Conservation (phyloP, 257 asterid species). For the Nicotiana otophora region DNA sequence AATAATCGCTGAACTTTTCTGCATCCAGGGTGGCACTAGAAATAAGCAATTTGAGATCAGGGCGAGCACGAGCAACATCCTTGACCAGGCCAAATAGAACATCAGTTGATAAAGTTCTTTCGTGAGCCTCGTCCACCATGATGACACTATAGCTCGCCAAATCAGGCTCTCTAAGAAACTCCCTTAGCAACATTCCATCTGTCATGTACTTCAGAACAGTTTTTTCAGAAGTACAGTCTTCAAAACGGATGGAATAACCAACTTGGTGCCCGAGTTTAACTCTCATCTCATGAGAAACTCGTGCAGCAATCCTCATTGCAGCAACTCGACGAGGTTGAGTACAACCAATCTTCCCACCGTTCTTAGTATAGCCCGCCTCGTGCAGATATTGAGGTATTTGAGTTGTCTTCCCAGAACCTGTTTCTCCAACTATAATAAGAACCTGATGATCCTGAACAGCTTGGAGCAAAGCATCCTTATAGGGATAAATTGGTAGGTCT, state of each 20-base stretch:
- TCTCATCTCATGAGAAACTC: slow-evolving; percentile 90
- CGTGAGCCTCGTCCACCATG: slow-evolving; percentile 98
- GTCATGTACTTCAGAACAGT: slow-evolving; percentile 90
- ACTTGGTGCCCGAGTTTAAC: slow-evolving; percentile 91
- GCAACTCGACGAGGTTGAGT: slow-evolving; percentile 98
- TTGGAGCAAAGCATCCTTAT: slow-evolving; percentile 67
- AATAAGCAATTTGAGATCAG: slow-evolving; percentile 37
- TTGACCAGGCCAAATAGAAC: slow-evolving; percentile 89
- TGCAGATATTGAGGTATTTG: slow-evolving; percentile 96
- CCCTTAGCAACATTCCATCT: slow-evolving; percentile 86
- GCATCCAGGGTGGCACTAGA: slow-evolving; percentile 80
- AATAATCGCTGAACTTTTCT: slow-evolving; percentile 33
- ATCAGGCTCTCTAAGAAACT: slow-evolving; percentile 93
- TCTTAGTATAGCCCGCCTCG: slow-evolving; percentile 78
- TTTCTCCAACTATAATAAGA: slow-evolving; percentile 93
- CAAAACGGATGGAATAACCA: slow-evolving; percentile 92
- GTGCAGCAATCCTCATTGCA: slow-evolving; percentile 96
- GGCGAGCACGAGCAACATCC: slow-evolving; percentile 20
- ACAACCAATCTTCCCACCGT: slow-evolving; percentile 92
- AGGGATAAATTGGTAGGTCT: slow-evolving; percentile 68
- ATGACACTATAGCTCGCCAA: slow-evolving; percentile 82
- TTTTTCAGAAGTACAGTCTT: slow-evolving; percentile 88
- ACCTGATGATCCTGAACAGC: slow-evolving; percentile 81
- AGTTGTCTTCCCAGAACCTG: slow-evolving; percentile 93
- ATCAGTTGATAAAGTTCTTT: slow-evolving; percentile 86